A percentile compares a stretch with the other conserved stretches of the same genome.
These are phyloP conservation scores for Clonostachys chloroleuca DNA, from an alignment of 2,329 filamentous ascomycete genomes.

Conservation along the genomic window DNA sequence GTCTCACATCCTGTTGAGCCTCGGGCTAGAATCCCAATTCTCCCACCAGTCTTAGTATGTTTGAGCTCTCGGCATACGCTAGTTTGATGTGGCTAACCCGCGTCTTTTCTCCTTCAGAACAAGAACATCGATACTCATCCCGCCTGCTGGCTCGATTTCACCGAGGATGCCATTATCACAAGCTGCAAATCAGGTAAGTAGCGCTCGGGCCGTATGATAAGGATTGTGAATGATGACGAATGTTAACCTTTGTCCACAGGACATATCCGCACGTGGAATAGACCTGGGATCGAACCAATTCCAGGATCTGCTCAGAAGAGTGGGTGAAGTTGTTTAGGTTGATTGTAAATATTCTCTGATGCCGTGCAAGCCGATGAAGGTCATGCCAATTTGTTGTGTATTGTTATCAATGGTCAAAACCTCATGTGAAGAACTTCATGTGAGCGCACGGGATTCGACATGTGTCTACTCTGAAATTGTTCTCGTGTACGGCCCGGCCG, in stretches of 20 bases:
- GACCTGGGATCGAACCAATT: background rate
- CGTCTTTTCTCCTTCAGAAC: constrained; percentile 40
- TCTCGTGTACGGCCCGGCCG: too few relatives aligned
- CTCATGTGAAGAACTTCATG: too few relatives aligned
- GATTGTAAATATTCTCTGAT: too few relatives aligned
- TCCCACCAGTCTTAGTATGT: constrained; percentile 85
- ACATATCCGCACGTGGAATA: constrained; percentile 10
- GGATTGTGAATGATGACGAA: background rate
- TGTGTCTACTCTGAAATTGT: too few relatives aligned
- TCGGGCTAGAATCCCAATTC: constrained; percentile 75
- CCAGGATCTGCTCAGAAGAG: too few relatives aligned
- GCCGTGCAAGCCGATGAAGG: too few relatives aligned
- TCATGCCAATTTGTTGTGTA: too few relatives aligned
- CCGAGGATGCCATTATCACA: constrained; percentile 87
- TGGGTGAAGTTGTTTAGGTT: too few relatives aligned
- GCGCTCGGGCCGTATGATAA: background rate
- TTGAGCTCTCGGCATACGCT: background rate
- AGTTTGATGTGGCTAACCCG: background rate
- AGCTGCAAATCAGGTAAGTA: constrained; percentile 82
- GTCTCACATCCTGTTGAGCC: constrained; percentile 80
- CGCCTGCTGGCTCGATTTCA: constrained; percentile 87
- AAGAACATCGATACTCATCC: constrained; percentile 85
- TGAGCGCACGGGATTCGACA: too few relatives aligned
- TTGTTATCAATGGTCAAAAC: too few relatives aligned
- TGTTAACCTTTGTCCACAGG: background rate